phyloP scores from a whole-genome alignment of 768 basidiomycete species.

The Pisolithus marmoratus region DNA sequence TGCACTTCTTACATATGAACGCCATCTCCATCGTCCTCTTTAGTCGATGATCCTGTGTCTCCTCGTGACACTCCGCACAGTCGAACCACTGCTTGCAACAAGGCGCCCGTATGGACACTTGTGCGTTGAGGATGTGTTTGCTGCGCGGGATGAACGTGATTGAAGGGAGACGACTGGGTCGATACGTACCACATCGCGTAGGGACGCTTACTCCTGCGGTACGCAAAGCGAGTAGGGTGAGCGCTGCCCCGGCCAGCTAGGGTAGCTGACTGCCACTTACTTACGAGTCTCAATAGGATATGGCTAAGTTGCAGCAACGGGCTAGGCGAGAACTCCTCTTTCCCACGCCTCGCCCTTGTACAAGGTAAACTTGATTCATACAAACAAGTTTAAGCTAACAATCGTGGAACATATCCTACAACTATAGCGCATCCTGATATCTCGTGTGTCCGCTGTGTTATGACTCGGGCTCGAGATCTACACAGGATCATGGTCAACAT shows the following conservation, averaged over 20 bases:
- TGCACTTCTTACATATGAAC: slow-evolving; percentile 85
- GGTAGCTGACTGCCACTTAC: no score
- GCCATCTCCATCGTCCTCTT: slow-evolving; percentile 77
- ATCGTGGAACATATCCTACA: no score
- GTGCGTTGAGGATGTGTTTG: slow-evolving; percentile 95
- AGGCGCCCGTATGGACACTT: slow-evolving; percentile 92
- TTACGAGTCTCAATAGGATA: no score
- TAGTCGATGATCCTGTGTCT: slow-evolving; percentile 68
- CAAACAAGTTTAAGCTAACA: no score
- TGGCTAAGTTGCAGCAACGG: no score
- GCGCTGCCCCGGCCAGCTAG: not conserved
- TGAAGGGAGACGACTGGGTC: not conserved
- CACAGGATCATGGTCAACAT: not conserved
- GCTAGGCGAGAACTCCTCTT: no score
- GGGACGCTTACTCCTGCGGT: no score
- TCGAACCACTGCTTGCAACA: slow-evolving; percentile 99
- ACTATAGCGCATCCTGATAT: no score
- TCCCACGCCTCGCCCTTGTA: no score
- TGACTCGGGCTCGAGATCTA: not conserved
- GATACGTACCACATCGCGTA: not conserved
- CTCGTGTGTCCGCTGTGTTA: not conserved
- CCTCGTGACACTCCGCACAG: slow-evolving; percentile 93
- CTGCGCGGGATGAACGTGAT: slow-evolving; percentile 34
- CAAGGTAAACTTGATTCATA: no score
- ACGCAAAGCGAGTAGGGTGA: not conserved